Evolutionary conservation across 2,329 filamentous ascomycete species (phyloP).

Genomic region (Penicillium sp.): DNA sequence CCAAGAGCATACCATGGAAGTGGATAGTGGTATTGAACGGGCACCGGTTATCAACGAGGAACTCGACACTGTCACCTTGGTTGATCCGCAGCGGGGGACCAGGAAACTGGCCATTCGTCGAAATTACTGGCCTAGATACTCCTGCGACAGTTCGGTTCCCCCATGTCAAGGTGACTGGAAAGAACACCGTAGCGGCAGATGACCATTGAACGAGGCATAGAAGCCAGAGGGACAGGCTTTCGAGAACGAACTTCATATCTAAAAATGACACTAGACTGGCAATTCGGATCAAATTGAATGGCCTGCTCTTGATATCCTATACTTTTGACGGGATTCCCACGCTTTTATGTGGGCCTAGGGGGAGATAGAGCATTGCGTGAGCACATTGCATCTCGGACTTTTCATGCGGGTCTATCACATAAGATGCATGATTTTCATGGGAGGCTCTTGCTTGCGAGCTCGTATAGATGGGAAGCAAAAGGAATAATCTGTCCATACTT

Average conservation of each 20-base stretch:
- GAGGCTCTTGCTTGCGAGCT: background rate
- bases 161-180: slow-evolving; percentile 27
- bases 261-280: background rate
- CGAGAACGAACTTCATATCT: slow-evolving; percentile 5
- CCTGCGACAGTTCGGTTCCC: slow-evolving; percentile 25
- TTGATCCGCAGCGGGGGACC: slow-evolving; percentile 27
- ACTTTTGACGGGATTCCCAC: background rate
- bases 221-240: slow-evolving; percentile 1
- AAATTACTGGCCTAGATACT: slow-evolving; percentile 24
- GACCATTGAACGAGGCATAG: slow-evolving; percentile 15
- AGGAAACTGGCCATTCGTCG: slow-evolving; percentile 31
- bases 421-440: background rate
- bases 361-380: background rate
- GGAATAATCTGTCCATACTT: background rate
- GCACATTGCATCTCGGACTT: slow-evolving; percentile 3
- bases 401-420: background rate
- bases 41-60: slow-evolving; percentile 29
- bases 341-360: background rate
- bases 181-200: slow-evolving; percentile 16
- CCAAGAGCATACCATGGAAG: slow-evolving; percentile 27
- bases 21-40: slow-evolving; percentile 33
- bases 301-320: background rate
- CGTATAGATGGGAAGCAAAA: background rate
- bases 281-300: background rate
- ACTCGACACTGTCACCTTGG: slow-evolving; percentile 30